These are phyloP conservation scores for Coffea canephora DNA, from an alignment of 257 asterid species.

Conservation along the genomic window DNA sequence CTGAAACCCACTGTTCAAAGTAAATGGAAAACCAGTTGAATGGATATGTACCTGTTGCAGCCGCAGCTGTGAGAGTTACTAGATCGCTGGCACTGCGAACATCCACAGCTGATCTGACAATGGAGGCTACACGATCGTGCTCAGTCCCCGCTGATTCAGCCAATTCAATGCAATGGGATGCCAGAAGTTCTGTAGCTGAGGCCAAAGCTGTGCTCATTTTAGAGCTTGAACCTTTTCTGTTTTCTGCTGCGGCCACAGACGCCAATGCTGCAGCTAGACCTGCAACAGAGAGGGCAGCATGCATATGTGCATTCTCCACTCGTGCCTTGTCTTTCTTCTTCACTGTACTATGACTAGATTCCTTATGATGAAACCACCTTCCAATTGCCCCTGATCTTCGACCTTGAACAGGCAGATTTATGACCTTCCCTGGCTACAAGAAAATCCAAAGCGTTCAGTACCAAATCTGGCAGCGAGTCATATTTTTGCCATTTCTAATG, in stretches of 20 bases:
- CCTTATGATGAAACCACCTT: slow-evolving; percentile 63
- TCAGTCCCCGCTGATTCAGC: slow-evolving; percentile 72
- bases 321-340: slow-evolving; percentile 79
- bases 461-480: neutral
- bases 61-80: slow-evolving; percentile 77
- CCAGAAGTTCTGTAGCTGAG: slow-evolving; percentile 79
- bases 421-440: slow-evolving; percentile 37
- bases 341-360: slow-evolving; percentile 25
- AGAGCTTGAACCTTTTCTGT: slow-evolving; percentile 30
- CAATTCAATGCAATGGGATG: slow-evolving; percentile 74
- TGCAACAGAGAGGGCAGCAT: slow-evolving; percentile 65
- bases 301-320: slow-evolving; percentile 61
- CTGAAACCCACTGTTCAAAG: neutral
- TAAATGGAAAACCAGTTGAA: neutral
- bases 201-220: slow-evolving; percentile 68
- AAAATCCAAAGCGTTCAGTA: neutral
- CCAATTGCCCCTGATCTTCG: slow-evolving; percentile 47
- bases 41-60: slow-evolving; percentile 66
- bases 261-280: slow-evolving; percentile 86
- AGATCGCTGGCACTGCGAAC: slow-evolving; percentile 67
- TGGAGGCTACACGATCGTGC: slow-evolving; percentile 53
- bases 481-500: neutral
- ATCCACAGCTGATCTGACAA: slow-evolving; percentile 65
- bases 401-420: slow-evolving; percentile 27
- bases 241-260: slow-evolving; percentile 52